Base-by-base conservation (phyloP, 495 filamentous ascomycete species). In the Viridothelium virens region DNA sequence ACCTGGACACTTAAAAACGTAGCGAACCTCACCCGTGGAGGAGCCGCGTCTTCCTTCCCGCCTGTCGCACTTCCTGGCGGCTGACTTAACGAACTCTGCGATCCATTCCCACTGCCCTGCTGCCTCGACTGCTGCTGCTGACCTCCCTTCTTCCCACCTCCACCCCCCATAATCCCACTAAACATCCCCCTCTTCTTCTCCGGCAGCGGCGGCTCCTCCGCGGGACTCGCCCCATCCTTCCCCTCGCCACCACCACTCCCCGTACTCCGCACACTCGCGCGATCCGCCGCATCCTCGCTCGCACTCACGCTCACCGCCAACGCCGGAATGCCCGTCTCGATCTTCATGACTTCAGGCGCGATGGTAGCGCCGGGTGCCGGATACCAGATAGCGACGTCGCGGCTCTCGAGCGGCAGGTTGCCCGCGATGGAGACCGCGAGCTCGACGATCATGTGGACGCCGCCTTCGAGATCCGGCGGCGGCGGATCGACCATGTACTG, bases 381-480 rank as follows among this genome's bases (percentile, higher is more conserved):
- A 71, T 96, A 97, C 67, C 88, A 85, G 65, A 98, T 89, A 61
- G 84, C 86, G 16, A 98, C 89, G 70, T 97, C 95, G 69, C 94
- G 85, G 68, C 90, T 92, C 77, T 98, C 94, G 11, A 96, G 77
- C 0, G 95, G 94, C 61, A 97, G 79, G 74, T 97, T 93, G 69
- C 85, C 83, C 2, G 89, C 86, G 67, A 98, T 92, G 63, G 86
- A 89, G 37, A 97, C 83, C 6, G 93, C 91, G 53, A 97, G 83
- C 76, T 97, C 92, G 41, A 97, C 85, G 74, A 98, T 96, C 89
- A 92, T 95, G 66, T 86, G 84, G 31, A 91, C 88, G 63, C 90
- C 90, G 44, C 84, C 85, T 63, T 93, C 88, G 56, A 97, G 79
- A 2, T 91, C 94, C 9, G 85, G 77, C 0, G 89, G 89, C 2